These are phyloP conservation scores for Penicillium goetzii DNA, from an alignment of 495 filamentous ascomycete genomes.

Conservation along the genomic window DNA sequence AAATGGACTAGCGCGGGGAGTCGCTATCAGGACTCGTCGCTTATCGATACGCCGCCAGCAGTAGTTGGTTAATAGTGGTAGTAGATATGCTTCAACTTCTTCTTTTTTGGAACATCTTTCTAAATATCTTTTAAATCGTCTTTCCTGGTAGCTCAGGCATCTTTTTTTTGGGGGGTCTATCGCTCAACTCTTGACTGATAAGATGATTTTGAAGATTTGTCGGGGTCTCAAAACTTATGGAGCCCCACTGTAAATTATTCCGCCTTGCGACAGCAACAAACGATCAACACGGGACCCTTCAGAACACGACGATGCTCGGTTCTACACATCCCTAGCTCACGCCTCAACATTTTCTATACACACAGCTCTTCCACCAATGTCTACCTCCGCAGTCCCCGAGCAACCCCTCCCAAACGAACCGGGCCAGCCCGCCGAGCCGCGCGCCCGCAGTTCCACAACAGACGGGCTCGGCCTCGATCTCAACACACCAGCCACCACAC, in stretches of 20 bases:
- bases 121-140: too few species aligned
- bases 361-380: background rate
- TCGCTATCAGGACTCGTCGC: slow-evolving; percentile 16
- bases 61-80: background rate
- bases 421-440: background rate
- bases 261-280: background rate
- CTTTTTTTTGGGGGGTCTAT: too few species aligned
- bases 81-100: too few species aligned
- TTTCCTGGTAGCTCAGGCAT: too few species aligned
- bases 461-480: slow-evolving; percentile 3
- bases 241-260: background rate
- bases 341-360: background rate
- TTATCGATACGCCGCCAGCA: slow-evolving; percentile 24
- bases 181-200: too few species aligned
- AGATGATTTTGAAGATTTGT: too few species aligned
- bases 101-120: too few species aligned
- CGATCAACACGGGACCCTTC: background rate
- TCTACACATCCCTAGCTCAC: background rate
- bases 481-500: slow-evolving; percentile 3
- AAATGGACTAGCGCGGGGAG: slow-evolving; percentile 27
- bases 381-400: background rate
- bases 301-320: background rate
- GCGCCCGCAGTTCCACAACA: slow-evolving; percentile 14
- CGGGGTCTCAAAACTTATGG: too few species aligned
- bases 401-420: background rate